Base-by-base conservation (phyloP, 768 basidiomycete genomes). In the Hydnomerulius pinastri region DNA sequence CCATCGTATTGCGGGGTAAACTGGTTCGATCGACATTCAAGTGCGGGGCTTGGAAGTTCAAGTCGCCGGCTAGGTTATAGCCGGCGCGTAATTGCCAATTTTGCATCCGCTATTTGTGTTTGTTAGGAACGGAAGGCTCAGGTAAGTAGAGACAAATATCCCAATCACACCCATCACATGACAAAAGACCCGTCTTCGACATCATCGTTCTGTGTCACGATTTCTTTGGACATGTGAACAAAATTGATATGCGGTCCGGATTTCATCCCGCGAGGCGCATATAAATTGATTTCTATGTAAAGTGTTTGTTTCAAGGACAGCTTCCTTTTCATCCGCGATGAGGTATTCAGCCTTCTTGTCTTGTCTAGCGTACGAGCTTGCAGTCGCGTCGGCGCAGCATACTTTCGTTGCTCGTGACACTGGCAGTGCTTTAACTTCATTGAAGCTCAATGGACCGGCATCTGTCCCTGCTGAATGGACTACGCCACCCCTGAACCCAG, bases 401-500 rank as follows among this genome's bases (percentile, higher is more conserved):
- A 43, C 28, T 6, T 43, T 58, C 48, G n/a, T 52, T 20, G 1
- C 47, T 27, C 54, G 50, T 23, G 45, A 50, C 11, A 15, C 47
- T 0, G 40, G 28, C 9, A 13, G 29, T 0, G 30, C 45, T 24
- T 27, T 43, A 24, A 55, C 59, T 1, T 61, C 47, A 11, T 42
- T 78, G 43, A 74, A 62, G 24, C 66, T 80, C 4, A 29, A 55
- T 36, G 77, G 77, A n/a, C 70, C 75, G 13, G 56, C 76, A 2
- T 64, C 67, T 3, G 70, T 79, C 20, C 78, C 78, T 6, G 45
- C 45, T 4, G 71, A 73, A 49, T 55, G 57, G 57, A 77, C 77
- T 0, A 80, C 79, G 4, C 68, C 73, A 13, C 52, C 60, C 8
- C 63, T 81, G 3, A 62, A 76, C 46, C 77, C 75, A 1, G 65